Base-by-base conservation (phyloP, 129 eudicot species). In the Centrapalus pauciflorus region DNA sequence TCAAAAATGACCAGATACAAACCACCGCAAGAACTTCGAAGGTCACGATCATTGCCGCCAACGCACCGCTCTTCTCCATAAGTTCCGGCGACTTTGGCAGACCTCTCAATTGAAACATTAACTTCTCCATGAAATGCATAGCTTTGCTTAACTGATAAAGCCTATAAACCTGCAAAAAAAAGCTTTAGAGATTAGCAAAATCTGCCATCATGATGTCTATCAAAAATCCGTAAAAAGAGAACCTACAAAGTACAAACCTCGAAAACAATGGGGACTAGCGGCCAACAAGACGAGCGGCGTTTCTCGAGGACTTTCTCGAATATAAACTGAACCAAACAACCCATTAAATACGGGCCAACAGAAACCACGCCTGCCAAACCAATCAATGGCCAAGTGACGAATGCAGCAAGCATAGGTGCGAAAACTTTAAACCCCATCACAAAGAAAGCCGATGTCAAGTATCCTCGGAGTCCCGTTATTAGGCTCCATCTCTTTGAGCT, bases 1-100 rank as follows among this genome's bases (percentile, higher is more conserved):
- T 91, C 67, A 91, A 60, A 65, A 91, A 75, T 13, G 97, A 91
- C 97, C 97, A 91, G 2, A 91, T 82, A 77, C 96, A 87, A 55
- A 91, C 69, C 59, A 87, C 45, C 13, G 84, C 93, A 37, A 87
- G 78, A 23, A 75, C 57, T 64, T 84, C 84, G 64, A 83, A 80
- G 8, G 80, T 76, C 52, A 82, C 82, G 0, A 82, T 25, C 84
- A 79, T 76, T 3, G 82, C 82, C 43, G 76, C 73, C 79, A 87
- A 37, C 0, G 96, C 90, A 3, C 83, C 86, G 3, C 74, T 65
- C 80, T 79, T 85, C 55, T 85, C 84, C 76, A 79, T 11, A 57
- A 87, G 28, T 40, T 77, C 81, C 27, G 84, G 80, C 8, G 86
- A 70, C 55, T 57, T 49, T 19, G 88, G 76, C 34, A 70, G 76